Evolutionary conservation across 2,329 filamentous ascomycete species (phyloP), one percentile per base, ranked within the genome.

Genomic region (Chalara sp.): DNA sequence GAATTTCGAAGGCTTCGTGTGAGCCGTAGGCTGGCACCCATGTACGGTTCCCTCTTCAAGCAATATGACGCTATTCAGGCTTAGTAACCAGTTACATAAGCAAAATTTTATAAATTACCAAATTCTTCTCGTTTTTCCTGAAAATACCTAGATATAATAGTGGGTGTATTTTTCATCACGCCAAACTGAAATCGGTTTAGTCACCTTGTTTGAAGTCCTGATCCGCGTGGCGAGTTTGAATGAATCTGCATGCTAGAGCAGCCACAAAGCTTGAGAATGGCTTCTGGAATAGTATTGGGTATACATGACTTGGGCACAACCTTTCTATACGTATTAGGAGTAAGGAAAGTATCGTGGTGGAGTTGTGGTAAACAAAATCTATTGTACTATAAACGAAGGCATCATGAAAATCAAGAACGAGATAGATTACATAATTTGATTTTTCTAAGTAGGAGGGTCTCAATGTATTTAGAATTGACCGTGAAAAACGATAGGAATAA

Each of bases 211-310:
- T 2, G 21, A 21, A 21, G 21, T 21, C 2, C 21, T 21, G 21
- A 21, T 21, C 21, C 21, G 3, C 21, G 21, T 21, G 21, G 21
- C 21, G 21, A 21, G 21, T 21, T 21, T 21, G 21, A 3, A 21
- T 21, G 3, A 21, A 21, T 21, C 21, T 21, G 21, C 47, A 52
- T 40, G 47, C 40, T 30, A 46, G 45, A 52, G 33, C 43, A 45
- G 50, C 46, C 41, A 52, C 44, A 52, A 52, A 46, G 50, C 46
- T 52, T 49, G 32, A 49, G 41, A 52, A 52, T 52, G 46, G 39
- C 49, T 52, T 52, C 42, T 45, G 32, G 46, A 41, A 49, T 32
- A 42, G 42, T 45, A 49, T 46, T 46, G 31, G 30, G 32, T 49
- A 35, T 32, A 46, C 40, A 49, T 10, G 46, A 43, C 47, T 49